These are phyloP conservation scores for Trifolium fragiferum DNA, from an alignment of 306 rosid genomes.

Conservation along the genomic window DNA sequence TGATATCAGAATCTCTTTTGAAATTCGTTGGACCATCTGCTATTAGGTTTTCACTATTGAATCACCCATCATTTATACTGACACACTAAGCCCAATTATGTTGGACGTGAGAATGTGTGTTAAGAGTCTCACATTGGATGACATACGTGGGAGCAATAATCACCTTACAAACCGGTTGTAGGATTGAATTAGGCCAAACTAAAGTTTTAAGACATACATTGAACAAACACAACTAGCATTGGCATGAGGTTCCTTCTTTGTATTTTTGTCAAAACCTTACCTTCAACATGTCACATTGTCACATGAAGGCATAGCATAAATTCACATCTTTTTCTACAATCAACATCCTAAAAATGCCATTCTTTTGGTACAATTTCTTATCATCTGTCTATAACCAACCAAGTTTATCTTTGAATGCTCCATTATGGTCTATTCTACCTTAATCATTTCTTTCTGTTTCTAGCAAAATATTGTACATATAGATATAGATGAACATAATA, in stretches of 20 bases:
- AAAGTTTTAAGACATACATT: background rate
- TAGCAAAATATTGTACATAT: background rate
- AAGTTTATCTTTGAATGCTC: background rate
- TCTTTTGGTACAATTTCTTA: constrained; percentile 29
- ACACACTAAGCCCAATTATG: too few relatives aligned
- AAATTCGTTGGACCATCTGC: too few relatives aligned
- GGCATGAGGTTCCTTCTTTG: constrained; percentile 54
- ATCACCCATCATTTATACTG: too few relatives aligned
- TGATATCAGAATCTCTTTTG: too few relatives aligned
- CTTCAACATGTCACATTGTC: constrained; percentile 59
- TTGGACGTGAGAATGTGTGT: too few relatives aligned
- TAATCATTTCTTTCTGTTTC: background rate
- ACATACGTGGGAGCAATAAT: too few relatives aligned
- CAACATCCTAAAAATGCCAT: constrained; percentile 36
- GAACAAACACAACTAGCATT: constrained; percentile 43
- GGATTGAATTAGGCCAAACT: too few relatives aligned
- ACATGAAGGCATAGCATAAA: constrained; percentile 54
- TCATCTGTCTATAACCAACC: constrained; percentile 36
- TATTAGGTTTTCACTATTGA: too few relatives aligned
- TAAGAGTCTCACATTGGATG: too few relatives aligned
- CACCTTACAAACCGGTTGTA: too few relatives aligned
- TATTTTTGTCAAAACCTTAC: constrained; percentile 45
- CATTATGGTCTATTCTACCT: background rate
- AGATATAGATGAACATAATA: too few relatives aligned
- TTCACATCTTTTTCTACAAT: constrained; percentile 51